Conservation (phyloP, 345 rosid species). For the Populus deltoides region DNA sequence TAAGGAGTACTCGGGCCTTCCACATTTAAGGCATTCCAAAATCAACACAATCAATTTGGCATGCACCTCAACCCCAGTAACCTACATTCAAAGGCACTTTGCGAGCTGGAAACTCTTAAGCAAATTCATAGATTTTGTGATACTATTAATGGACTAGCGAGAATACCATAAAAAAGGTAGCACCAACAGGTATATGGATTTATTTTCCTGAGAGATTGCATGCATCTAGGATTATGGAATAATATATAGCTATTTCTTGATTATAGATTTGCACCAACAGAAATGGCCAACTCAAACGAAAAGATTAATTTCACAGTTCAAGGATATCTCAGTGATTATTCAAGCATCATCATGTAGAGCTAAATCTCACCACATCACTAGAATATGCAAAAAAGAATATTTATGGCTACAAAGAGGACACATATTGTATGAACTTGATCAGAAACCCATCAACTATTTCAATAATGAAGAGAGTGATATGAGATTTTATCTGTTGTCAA, state of each 20-base stretch:
- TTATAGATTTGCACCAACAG: background rate
- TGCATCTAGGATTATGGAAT: background rate
- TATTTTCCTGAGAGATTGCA: background rate
- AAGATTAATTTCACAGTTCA: background rate
- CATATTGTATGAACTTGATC: background rate
- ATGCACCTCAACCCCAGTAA: background rate
- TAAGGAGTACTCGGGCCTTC: too few relatives aligned
- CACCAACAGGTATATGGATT: too few relatives aligned
- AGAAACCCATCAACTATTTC: background rate
- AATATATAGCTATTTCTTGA: background rate
- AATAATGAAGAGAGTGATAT: background rate
- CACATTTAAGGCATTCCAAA: too few relatives aligned
- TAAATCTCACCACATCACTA: background rate
- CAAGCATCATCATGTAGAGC: background rate
- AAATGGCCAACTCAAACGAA: background rate
- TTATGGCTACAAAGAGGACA: background rate
- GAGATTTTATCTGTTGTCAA: background rate
- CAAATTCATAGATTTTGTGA: background rate
- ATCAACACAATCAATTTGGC: too few relatives aligned
- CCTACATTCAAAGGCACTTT: background rate
- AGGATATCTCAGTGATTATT: background rate
- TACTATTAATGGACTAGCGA: background rate
- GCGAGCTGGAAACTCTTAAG: background rate
- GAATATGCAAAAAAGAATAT: background rate
- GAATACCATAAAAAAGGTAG: too few relatives aligned